phyloP scores from a whole-genome alignment of 148 eudicot genomes.

The Spergularia marina region DNA sequence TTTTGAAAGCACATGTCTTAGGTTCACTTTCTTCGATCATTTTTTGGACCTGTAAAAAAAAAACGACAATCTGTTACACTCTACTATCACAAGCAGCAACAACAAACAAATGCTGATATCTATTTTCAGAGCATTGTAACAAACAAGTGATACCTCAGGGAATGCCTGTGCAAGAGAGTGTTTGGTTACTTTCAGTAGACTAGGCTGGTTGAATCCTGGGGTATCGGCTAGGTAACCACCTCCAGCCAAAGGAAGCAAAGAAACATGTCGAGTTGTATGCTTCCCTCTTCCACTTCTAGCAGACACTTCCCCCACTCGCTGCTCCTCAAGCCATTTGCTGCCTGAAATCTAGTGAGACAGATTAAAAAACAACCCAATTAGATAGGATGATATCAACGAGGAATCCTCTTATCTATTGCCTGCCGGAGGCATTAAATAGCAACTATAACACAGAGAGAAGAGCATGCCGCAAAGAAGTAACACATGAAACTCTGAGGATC shows the following conservation, averaged over 20 bases:
- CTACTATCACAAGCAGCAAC: not conserved
- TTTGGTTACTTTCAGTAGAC: conserved; percentile 80
- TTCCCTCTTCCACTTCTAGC: conserved; percentile 94
- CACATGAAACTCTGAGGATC: conserved; percentile 51
- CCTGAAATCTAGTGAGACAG: conserved; percentile 49
- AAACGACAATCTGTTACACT: conserved; percentile 3
- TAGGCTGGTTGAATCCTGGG: conserved; percentile 95
- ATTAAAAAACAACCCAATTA: not conserved
- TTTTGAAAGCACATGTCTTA: conserved; percentile 61
- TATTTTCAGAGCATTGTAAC: conserved; percentile 3
- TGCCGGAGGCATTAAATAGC: not conserved
- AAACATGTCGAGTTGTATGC: conserved; percentile 87
- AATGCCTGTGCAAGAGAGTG: conserved; percentile 69
- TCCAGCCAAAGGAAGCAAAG: conserved; percentile 79
- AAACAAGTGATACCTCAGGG: conserved; percentile 70
- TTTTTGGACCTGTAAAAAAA: conserved; percentile 52
- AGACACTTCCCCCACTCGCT: conserved; percentile 92
- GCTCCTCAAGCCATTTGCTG: conserved; percentile 88
- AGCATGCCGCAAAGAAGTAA: conserved; percentile 11
- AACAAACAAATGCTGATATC: not conserved
- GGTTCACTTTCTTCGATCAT: conserved; percentile 49
- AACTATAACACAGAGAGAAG: not conserved
- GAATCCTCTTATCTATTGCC: not conserved
- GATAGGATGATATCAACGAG: not conserved
- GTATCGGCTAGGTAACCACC: conserved; percentile 94